Evolutionary conservation across 2,329 filamentous ascomycete genomes (phyloP), one percentile per base, ranked within the genome.

Genomic region (Nemania sp.): DNA sequence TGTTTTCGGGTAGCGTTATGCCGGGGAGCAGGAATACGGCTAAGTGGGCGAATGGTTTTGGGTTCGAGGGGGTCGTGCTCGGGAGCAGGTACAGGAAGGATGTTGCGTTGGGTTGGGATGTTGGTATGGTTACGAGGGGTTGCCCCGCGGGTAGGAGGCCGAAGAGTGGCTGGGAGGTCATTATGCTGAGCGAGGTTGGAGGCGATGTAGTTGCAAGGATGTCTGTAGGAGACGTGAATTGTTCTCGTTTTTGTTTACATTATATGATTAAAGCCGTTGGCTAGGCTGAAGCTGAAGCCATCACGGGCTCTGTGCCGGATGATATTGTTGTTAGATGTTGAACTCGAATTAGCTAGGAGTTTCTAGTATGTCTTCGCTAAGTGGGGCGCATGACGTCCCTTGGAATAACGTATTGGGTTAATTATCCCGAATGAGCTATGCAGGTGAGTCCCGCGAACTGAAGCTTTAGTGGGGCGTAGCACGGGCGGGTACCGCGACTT

Each of bases 1-100:
- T 89, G 62, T 84, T 82, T 3, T 81, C 77, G 0, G 92, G 92
- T 0, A 99, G 79, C 8, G 80, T 72, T 8, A 88, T 79, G 37
- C 87, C 88, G 0, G 94, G 95, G 1, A 97, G 82, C 30, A 97
- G 79, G 75, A 97, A 96, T 52, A 97, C 86, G 65, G 91, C 88
- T 50, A 97, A 82, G 70, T 97, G 91, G 14, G 88, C 85, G 70
- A 94, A 91, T 46, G 83, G 64, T 37, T 76, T 76, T 1, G 68
- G 60, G 45, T 59, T 54, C 17, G 63, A 26, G 6, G 66, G 61
- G 5, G 64, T 56, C n/a, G 72, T 78, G 2, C 73, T 68, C 20
- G 79, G 77, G 44, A 80, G 75, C 2, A 83, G 72, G 71, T 81
- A 86, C 52, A 84, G 74, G 62, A 83, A 78, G 39, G 65, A 65